Evolutionary conservation across 176 grass and related monocot genomes (phyloP), one percentile per base, ranked within the genome.

Genomic region (Cenchrus purpureus): DNA sequence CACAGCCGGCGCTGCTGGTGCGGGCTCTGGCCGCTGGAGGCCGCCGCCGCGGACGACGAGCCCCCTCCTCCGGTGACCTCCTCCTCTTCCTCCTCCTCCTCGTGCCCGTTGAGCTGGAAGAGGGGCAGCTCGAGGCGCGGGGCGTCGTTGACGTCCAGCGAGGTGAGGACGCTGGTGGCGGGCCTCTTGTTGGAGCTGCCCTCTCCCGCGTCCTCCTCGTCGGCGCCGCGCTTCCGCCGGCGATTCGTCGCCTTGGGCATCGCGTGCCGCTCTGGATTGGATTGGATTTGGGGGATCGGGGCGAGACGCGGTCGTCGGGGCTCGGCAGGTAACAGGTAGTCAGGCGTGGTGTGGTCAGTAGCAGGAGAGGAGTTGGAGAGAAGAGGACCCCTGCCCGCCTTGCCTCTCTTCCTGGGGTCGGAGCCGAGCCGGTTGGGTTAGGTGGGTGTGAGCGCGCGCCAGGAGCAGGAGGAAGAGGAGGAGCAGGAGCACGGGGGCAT

Each of bases 1-100:
- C 90, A 92, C 0, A 92, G 83, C 3, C 90, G 73, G 0, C 84
- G 54, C 53, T 87, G 91, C 43, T 92, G 79, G 46, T 74, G 85
- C 78, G 11, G 25, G 46, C 73, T 12, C 37, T 62, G 61, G 5
- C 52, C 16, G 28, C 66, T 10, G 25, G 10, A 20, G 19, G 31
- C 34, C 67, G 15, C 32, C 8, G 68, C 68, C 34, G 45, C 12
- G 3, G 76, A 28, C 20, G 57, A 28, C 40, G 45, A 46, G 45
- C 55, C 37, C 8, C 52, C 13, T 54, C 57, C 75, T 14, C 55
- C 74, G 17, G 75, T 78, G 56, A 62, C 57, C 75, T 77, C 75
- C 12, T 68, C 74, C 20, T 32, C 16, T 0, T 32, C 65, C n/a
- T 50, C 71, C 40, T 45, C 67, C 17, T 66, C 77, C 10, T 11